These are phyloP conservation scores for Raddia distichophylla DNA, from an alignment of 176 grass and related monocot genomes.

Conservation along the genomic window DNA sequence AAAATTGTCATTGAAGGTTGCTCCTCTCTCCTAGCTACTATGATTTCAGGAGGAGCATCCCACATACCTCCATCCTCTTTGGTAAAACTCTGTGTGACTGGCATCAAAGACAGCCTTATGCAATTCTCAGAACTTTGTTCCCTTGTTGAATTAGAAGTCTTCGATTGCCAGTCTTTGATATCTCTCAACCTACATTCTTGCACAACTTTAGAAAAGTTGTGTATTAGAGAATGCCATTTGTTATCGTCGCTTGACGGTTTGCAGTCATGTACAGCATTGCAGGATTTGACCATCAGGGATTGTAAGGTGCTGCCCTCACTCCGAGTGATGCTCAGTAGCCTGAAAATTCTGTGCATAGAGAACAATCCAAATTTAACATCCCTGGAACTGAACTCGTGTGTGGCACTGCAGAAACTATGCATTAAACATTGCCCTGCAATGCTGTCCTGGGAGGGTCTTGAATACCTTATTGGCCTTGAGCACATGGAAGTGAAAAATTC, in stretches of 20 bases:
- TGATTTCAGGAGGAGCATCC: slow-evolving; percentile 12
- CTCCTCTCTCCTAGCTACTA: neutral
- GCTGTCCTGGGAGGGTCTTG: slow-evolving; percentile 3
- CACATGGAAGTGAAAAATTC: neutral
- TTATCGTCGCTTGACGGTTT: neutral
- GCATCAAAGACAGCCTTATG: neutral
- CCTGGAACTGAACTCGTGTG: slow-evolving; percentile 7
- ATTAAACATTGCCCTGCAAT: slow-evolving; percentile 2
- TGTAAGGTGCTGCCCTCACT: neutral
- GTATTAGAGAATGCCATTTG: neutral
- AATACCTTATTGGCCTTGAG: neutral
- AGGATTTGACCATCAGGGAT: neutral
- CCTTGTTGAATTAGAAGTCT: neutral
- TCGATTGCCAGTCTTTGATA: neutral
- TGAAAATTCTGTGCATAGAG: neutral
- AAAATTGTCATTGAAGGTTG: too few relatives aligned
- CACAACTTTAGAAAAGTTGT: neutral
- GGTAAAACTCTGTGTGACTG: neutral
- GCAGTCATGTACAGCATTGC: slow-evolving; percentile 2
- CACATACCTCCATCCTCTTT: slow-evolving; percentile 25
- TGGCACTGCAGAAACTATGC: slow-evolving; percentile 8
- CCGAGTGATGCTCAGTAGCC: neutral
- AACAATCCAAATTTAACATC: neutral
- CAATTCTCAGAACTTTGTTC: slow-evolving; percentile 2
- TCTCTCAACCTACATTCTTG: slow-evolving; percentile 3